phyloP scores from a whole-genome alignment of 495 filamentous ascomycete genomes.

The Neurospora terricola region DNA sequence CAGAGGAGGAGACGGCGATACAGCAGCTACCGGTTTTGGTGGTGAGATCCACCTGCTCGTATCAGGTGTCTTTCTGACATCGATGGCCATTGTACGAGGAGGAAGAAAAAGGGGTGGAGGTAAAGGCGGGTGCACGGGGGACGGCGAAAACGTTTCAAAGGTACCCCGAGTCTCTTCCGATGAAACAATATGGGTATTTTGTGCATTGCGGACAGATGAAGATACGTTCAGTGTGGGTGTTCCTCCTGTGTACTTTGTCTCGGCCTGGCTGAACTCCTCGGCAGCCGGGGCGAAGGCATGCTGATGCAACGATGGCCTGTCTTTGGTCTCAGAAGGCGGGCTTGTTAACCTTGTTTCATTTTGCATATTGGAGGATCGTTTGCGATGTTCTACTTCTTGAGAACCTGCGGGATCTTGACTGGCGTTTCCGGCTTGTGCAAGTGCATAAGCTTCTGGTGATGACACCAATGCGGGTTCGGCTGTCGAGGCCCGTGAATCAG shows the following conservation, averaged over 20 bases:
- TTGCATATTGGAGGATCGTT: neutral
- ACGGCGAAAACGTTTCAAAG: neutral
- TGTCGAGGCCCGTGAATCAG: constrained; percentile 1
- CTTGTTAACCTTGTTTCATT: neutral
- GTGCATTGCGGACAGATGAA: neutral
- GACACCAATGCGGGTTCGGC: neutral
- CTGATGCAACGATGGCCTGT: neutral
- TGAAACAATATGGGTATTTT: neutral
- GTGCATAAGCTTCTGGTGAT: neutral
- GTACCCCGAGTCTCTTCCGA: neutral
- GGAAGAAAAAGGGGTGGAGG: neutral
- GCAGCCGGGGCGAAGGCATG: neutral
- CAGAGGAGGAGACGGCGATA: neutral
- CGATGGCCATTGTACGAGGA: neutral
- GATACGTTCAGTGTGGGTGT: neutral
- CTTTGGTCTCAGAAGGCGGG: neutral
- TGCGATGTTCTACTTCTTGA: neutral
- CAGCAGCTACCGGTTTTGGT: neutral
- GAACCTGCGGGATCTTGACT: neutral
- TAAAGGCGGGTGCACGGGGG: neutral
- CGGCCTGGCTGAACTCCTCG: neutral
- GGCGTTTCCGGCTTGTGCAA: neutral
- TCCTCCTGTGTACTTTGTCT: neutral
- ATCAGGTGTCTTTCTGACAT: neutral
- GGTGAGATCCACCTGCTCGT: neutral